Conservation (phyloP, 148 eudicot species). For the Amaranthus palmeri region DNA sequence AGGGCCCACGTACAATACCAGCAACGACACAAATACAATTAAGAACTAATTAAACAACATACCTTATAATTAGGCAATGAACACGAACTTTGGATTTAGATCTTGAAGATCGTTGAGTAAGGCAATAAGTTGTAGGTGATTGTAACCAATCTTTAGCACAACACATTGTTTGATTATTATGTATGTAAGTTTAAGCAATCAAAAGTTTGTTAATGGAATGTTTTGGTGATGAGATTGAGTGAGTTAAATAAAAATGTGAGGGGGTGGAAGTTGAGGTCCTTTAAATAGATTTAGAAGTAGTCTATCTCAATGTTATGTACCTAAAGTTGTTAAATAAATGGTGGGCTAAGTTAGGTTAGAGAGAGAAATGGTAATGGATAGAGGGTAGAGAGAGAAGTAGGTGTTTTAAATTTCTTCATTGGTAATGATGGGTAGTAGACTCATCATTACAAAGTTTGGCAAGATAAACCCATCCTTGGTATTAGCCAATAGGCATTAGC, state of each 20-base stretch:
- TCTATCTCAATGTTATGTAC: conserved; percentile 34
- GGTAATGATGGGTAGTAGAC: conserved; percentile 49
- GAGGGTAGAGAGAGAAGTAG: background rate
- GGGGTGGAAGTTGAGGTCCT: conserved; percentile 1
- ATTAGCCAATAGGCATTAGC: background rate
- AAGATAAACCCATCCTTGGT: conserved; percentile 26
- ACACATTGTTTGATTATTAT: conserved; percentile 31
- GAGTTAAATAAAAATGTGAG: background rate
- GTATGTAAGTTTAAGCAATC: background rate
- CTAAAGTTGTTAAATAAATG: no score
- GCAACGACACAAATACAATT: no score
- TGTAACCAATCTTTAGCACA: conserved; percentile 29
- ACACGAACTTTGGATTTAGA: conserved; percentile 33
- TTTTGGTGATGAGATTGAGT: background rate
- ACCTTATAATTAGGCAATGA: conserved; percentile 23
- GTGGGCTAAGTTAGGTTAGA: conserved; percentile 21
- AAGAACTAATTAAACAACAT: background rate
- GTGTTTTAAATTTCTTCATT: conserved; percentile 32
- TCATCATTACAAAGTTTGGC: conserved; percentile 54
- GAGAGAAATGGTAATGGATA: background rate
- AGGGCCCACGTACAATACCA: no score
- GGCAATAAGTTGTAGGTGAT: conserved; percentile 13
- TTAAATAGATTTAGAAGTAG: conserved; percentile 30
- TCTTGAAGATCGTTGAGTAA: conserved; percentile 16
- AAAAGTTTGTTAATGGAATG: background rate